Percentiles rank a stretch among this genome's conserved stretches.
phyloP scores from a whole-genome alignment of 78 protist genomes.

The Planoprotostelium fungivorum region DNA sequence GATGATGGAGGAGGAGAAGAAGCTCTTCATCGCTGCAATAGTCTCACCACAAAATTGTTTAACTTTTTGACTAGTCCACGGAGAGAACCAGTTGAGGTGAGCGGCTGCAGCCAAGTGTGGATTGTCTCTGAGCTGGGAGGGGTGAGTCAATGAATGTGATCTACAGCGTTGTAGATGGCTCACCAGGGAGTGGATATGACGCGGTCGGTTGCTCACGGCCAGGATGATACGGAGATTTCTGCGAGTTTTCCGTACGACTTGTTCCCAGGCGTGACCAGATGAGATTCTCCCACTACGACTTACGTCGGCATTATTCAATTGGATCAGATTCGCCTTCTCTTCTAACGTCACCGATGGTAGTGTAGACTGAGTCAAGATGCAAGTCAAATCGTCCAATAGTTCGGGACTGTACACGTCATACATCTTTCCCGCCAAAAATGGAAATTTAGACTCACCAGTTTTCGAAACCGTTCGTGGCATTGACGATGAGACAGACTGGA shows the following conservation, averaged over 20 bases:
- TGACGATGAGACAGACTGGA: not conserved
- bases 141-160: no score
- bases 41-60: no score
- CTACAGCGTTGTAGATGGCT: not conserved
- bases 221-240: not conserved
- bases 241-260: not conserved
- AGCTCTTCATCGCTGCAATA: no score
- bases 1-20: not conserved
- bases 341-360: not conserved
- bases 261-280: not conserved
- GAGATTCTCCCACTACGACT: not conserved
- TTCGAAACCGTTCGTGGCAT: not conserved
- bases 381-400: not conserved
- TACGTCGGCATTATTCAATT: not conserved
- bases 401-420: not conserved
- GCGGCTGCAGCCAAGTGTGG: no score
- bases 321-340: not conserved
- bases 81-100: no score
- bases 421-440: not conserved
- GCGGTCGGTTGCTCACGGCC: not conserved
- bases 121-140: not conserved
- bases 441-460: not conserved
- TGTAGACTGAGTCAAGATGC: not conserved
- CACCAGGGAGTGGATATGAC: not conserved
- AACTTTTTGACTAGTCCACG: no score